Base-by-base conservation (phyloP, 306 rosid species). In the Begonia masoniana region DNA sequence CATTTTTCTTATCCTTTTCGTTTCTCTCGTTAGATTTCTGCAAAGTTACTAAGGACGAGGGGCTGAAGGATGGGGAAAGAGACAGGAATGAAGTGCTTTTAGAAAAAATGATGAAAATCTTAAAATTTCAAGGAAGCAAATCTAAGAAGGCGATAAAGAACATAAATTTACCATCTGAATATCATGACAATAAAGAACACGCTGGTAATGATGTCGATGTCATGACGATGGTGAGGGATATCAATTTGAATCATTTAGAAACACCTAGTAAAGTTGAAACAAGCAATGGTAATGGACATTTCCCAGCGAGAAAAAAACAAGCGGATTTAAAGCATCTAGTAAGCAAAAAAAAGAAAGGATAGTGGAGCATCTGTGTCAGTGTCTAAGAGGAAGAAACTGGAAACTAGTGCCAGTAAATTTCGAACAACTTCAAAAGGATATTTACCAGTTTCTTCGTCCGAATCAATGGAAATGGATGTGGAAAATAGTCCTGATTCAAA, bases 211-310 rank as follows among this genome's bases (percentile, higher is more conserved):
- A 70, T 61, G 73, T 77, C 60, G 87, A 84, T 67, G 51, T 77
- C 69, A 68, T 76, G 72, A 70, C 76, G 64, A 75, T 71, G 84
- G 93, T 77, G 47, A 74, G 88, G 80, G 84, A 81, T 62, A 77
- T 70, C 54, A 83, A 92, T 63, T 57, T 70, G 64, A 85, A 80
- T 67, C 77, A 74, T 80, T 31, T 70, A 68, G 93, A 72, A 19
- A 57, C 66, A 31, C 56, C 93, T 55, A 56, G 58, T 46, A 76
- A 79, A 75, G 74, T 77, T 74, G 88, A 79, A 70, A 49, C 81
- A 56, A 83, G 80, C 63, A 92, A 92, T 64, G 99, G 96, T 36
- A 88, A 81, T 65, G 85, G 68, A 54, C 59, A 66, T 62, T 73
- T 59, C 50, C 67, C 74, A 15, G 70, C 69, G 36, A 77, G 70